These are phyloP conservation scores for Magnolia kwangsiensis DNA, from an alignment of 164 flowering plant genomes.

Conservation along the genomic window DNA sequence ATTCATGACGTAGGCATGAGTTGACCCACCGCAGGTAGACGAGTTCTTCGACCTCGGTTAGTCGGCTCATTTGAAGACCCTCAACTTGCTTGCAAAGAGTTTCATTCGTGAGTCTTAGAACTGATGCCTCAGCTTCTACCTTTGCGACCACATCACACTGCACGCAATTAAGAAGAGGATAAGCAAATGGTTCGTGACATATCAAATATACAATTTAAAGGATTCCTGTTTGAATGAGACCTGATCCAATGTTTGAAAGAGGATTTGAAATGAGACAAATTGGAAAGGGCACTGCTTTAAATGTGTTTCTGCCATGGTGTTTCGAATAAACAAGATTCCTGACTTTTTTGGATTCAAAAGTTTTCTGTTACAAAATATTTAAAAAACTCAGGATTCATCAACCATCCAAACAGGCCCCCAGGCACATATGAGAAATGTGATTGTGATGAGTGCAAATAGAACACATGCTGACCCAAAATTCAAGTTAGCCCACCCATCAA, in stretches of 20 bases:
- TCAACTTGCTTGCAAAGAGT: constrained; percentile 81
- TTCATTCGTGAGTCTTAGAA: constrained; percentile 64
- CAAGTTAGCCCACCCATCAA: too few relatives aligned
- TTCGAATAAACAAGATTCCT: too few relatives aligned
- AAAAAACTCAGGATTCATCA: too few relatives aligned
- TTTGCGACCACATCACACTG: constrained; percentile 66
- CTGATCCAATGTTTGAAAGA: neutral
- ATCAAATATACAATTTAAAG: neutral
- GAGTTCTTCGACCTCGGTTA: constrained; percentile 88
- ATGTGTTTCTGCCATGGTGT: too few relatives aligned
- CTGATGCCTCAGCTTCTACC: constrained; percentile 75
- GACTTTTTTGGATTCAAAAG: too few relatives aligned
- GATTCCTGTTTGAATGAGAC: neutral
- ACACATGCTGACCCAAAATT: too few relatives aligned
- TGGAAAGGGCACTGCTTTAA: neutral
- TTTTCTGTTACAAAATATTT: too few relatives aligned
- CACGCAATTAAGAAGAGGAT: neutral
- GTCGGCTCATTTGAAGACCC: constrained; percentile 67
- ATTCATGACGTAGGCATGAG: constrained; percentile 65
- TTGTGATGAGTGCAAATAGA: too few relatives aligned
- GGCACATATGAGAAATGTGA: too few relatives aligned
- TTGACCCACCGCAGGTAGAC: constrained; percentile 85
- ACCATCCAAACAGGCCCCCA: too few relatives aligned
- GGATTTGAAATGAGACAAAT: neutral
- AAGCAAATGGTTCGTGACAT: too few relatives aligned